Evolutionary conservation across 2,329 filamentous ascomycete genomes (phyloP), one percentile per base, ranked within the genome.

Genomic region (Fusarium transvaalense): DNA sequence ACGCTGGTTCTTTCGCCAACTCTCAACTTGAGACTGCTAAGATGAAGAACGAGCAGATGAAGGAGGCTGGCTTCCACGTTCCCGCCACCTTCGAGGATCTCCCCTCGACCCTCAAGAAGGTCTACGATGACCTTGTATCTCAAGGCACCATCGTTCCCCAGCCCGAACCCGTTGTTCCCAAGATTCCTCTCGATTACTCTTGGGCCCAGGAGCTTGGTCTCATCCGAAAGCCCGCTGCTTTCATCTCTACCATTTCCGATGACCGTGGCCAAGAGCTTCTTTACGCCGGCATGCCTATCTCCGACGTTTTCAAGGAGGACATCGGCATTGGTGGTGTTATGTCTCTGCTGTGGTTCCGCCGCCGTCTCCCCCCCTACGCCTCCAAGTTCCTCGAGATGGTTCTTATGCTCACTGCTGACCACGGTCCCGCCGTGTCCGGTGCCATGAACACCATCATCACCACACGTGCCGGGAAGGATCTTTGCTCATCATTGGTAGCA

Each of bases 361-460:
- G 96, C 83, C 92, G 96, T 79, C 92, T 99, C 68, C 96, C 96
- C 69, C 86, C 91, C 78, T 98, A 97, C 81, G 96, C 96, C 78
- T 97, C 93, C 88, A 97, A 97, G 85, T 99, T 99, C 88, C 85
- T 99, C 75, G 96, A 99, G 88, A 99, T 99, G 96, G 96, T 99
- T 73, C 95, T 99, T 82, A 99, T 99, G 96, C 90, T 99, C 79
- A 99, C 96, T 79, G 96, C 96, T 76, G 96, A 99, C 80, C 96
- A 99, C 90, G 96, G 96, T 83, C 96, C 96, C 56, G 96, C 96
- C 76, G 96, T 99, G 76, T 99, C 96, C 76, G 96, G 96, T 88
- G 96, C 96, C 82, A 99, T 99, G 96, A 99, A 99, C 91, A 99
- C 96, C 81, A 99, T 99, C 82, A 98, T 99, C 81, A 99, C 96